phyloP scores from a whole-genome alignment of 208 protist species.

The Trypanosoma mega region DNA sequence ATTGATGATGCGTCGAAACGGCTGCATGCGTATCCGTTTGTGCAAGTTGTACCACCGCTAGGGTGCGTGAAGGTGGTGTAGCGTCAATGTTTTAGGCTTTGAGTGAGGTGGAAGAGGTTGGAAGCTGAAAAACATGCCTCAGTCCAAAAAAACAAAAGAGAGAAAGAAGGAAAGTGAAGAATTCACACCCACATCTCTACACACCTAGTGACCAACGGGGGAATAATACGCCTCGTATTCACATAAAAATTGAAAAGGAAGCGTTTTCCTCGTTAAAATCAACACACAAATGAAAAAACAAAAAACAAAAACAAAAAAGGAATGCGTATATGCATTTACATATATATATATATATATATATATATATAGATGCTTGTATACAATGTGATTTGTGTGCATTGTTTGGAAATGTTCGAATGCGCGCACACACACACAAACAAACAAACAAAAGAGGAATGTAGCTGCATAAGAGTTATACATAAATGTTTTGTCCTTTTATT shows the following conservation, averaged over 20 bases:
- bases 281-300: too few relatives aligned
- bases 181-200: too few relatives aligned
- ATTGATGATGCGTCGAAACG: constrained; percentile 57
- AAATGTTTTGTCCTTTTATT: too few relatives aligned
- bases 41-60: constrained; percentile 72
- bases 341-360: constrained; percentile 4
- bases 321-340: neutral
- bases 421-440: neutral
- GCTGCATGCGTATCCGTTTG: constrained; percentile 78
- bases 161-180: too few relatives aligned
- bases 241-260: too few relatives aligned
- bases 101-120: neutral
- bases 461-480: too few relatives aligned
- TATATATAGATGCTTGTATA: neutral
- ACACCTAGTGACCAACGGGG: too few relatives aligned
- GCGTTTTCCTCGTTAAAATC: too few relatives aligned
- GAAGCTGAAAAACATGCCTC: too few relatives aligned
- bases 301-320: too few relatives aligned
- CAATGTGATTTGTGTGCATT: neutral
- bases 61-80: constrained; percentile 52
- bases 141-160: constrained; percentile 9
- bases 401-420: neutral
- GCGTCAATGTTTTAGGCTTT: neutral
- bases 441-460: neutral
- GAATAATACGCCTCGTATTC: too few relatives aligned